These are phyloP conservation scores for Ustilago cynodontis DNA, from an alignment of 1,284 basidiomycete genomes.

Conservation along the genomic window DNA sequence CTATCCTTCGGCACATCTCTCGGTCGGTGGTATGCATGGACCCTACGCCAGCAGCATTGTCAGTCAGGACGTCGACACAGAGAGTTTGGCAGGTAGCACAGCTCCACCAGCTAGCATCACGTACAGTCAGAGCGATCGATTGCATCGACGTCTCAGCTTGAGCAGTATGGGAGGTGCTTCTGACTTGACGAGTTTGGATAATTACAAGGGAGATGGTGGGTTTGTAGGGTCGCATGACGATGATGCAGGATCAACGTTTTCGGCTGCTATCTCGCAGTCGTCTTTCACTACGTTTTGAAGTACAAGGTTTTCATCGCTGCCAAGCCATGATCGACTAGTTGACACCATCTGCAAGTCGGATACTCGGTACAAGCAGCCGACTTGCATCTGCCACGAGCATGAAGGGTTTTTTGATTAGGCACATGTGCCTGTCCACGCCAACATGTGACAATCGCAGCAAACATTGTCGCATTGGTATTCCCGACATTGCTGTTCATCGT, in stretches of 20 bases:
- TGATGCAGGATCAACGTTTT: conserved; percentile 56
- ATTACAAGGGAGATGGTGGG: conserved; percentile 60
- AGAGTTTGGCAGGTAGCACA: conserved; percentile 42
- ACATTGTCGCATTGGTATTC: no score
- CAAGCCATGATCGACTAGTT: no score
- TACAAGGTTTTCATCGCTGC: no score
- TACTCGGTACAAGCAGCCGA: no score
- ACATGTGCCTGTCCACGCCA: no score
- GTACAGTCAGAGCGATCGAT: conserved; percentile 62
- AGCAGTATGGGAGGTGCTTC: conserved; percentile 51
- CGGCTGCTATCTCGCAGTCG: conserved; percentile 62
- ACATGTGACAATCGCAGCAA: no score
- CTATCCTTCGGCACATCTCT: conserved; percentile 55
- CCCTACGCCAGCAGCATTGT: conserved; percentile 60
- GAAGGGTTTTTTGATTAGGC: no score
- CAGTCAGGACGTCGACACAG: conserved; percentile 58
- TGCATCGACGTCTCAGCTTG: conserved; percentile 54
- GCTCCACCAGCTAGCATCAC: conserved; percentile 53
- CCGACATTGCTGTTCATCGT: no score
- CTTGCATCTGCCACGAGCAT: no score
- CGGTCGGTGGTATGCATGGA: conserved; percentile 36
- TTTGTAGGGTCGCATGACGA: conserved; percentile 54
- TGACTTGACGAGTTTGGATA: conserved; percentile 56
- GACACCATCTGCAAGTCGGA: no score
- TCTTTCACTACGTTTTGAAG: conserved; percentile 63